These are phyloP conservation scores for Pseudevernia furfuracea DNA, from an alignment of 495 filamentous ascomycete genomes.

Conservation along the genomic window DNA sequence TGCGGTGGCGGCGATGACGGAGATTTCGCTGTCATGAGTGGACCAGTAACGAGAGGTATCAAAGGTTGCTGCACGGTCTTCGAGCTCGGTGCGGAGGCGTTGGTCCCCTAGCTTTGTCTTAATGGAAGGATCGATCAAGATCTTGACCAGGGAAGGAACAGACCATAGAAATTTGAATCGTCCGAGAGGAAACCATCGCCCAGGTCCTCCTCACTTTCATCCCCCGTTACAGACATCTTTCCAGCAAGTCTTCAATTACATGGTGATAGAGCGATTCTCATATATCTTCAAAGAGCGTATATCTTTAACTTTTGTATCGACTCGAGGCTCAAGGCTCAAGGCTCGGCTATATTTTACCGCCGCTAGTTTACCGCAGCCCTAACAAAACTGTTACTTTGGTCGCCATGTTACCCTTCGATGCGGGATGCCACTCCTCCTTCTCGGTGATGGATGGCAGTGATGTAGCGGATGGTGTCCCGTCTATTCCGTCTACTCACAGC, in stretches of 20 bases:
- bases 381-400: not conserved
- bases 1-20: constrained; percentile 25
- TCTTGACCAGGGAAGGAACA: constrained; percentile 2
- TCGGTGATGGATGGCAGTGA: not conserved
- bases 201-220: not conserved
- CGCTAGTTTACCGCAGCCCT: not conserved
- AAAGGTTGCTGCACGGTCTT: constrained; percentile 35
- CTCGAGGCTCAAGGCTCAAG: not conserved
- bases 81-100: constrained; percentile 35
- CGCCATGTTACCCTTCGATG: not conserved
- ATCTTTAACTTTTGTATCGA: too few relatives aligned
- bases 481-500: not conserved
- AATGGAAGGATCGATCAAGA: constrained; percentile 11
- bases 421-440: not conserved
- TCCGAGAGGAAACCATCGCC: constrained; percentile 41
- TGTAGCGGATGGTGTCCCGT: not conserved
- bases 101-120: constrained; percentile 43
- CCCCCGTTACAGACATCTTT: not conserved
- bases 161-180: constrained; percentile 69
- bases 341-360: not conserved
- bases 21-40: constrained; percentile 31
- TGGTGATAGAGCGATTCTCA: not conserved
- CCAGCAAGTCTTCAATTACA: not conserved
- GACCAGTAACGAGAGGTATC: constrained; percentile 44
- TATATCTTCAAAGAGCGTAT: not conserved